These are phyloP conservation scores for Cryptococcus sp. DNA, from an alignment of 1,284 basidiomycete genomes.

Conservation along the genomic window DNA sequence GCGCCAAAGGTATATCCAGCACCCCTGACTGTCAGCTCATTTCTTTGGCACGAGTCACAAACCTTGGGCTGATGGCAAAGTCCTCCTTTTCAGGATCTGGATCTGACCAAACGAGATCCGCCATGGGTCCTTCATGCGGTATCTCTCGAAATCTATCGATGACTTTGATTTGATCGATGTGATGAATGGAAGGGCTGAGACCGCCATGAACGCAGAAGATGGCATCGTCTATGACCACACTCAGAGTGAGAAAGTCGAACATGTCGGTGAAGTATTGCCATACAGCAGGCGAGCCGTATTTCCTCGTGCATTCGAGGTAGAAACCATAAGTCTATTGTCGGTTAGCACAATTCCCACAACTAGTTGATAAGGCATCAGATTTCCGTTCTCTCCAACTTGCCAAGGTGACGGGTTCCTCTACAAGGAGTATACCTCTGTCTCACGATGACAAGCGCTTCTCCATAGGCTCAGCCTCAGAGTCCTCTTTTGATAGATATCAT, in stretches of 20 bases:
- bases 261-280: constrained; percentile 99
- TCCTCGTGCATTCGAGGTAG: constrained; percentile 96
- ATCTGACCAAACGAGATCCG: constrained; percentile 99
- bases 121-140: constrained; percentile 99
- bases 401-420: constrained; percentile 28
- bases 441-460: constrained; percentile 19
- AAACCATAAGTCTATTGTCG: constrained; percentile 90
- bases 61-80: constrained; percentile 97
- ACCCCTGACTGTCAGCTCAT: constrained; percentile 62
- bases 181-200: constrained; percentile 97
- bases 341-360: neutral
- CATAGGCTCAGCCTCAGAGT: constrained; percentile 42
- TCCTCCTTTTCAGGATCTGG: constrained; percentile 99
- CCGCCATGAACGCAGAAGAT: constrained; percentile 99
- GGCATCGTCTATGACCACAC: constrained; percentile 96
- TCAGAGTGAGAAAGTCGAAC: constrained; percentile 98
- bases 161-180: constrained; percentile 99
- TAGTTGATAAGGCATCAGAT: constrained; percentile 38
- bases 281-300: constrained; percentile 93
- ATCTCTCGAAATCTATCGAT: constrained; percentile 99
- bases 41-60: constrained; percentile 27
- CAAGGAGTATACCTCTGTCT: constrained; percentile 30
- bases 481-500: constrained; percentile 49
- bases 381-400: constrained; percentile 47
- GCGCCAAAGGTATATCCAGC: constrained; percentile 99